Evolutionary conservation across 1,284 basidiomycete genomes (phyloP).

Genomic region (Ustilago esculenta): DNA sequence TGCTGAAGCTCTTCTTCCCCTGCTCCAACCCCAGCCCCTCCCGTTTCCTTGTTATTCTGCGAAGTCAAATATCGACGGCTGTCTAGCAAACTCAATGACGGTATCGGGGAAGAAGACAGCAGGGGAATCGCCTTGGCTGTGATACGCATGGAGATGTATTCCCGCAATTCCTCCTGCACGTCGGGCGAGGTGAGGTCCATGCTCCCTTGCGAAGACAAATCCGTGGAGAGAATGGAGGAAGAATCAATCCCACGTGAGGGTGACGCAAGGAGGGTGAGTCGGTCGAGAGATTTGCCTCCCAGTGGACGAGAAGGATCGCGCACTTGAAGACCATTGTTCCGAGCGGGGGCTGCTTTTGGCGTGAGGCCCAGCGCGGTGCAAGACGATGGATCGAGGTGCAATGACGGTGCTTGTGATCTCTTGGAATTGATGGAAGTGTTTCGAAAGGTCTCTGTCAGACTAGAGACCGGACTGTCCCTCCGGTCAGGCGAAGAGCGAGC

Average conservation of each 20-base stretch:
- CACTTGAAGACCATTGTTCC: constrained; percentile 8
- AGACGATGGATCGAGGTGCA: background rate
- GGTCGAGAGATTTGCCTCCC: constrained; percentile 38
- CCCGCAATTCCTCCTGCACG: constrained; percentile 27
- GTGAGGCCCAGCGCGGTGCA: background rate
- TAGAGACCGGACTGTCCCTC: background rate
- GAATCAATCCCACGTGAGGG: constrained; percentile 44
- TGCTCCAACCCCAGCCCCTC: background rate
- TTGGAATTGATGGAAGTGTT: background rate
- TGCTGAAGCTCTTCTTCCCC: constrained; percentile 33
- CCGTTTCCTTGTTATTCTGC: background rate
- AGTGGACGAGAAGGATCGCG: constrained; percentile 22
- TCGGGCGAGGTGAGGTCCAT: constrained; percentile 26
- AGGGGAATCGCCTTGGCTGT: background rate
- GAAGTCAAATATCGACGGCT: constrained; percentile 3
- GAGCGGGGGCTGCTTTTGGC: background rate
- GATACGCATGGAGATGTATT: constrained; percentile 36
- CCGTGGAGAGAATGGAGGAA: constrained; percentile 11
- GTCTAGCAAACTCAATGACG: constrained; percentile 4
- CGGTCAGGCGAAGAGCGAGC: too few species aligned
- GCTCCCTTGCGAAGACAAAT: constrained; percentile 22
- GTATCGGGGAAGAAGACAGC: background rate
- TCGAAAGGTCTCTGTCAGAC: background rate
- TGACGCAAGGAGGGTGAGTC: constrained; percentile 41
- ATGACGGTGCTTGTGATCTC: background rate